Evolutionary conservation across 2,329 filamentous ascomycete species (phyloP).

Genomic region (Trichoderma koningii): DNA sequence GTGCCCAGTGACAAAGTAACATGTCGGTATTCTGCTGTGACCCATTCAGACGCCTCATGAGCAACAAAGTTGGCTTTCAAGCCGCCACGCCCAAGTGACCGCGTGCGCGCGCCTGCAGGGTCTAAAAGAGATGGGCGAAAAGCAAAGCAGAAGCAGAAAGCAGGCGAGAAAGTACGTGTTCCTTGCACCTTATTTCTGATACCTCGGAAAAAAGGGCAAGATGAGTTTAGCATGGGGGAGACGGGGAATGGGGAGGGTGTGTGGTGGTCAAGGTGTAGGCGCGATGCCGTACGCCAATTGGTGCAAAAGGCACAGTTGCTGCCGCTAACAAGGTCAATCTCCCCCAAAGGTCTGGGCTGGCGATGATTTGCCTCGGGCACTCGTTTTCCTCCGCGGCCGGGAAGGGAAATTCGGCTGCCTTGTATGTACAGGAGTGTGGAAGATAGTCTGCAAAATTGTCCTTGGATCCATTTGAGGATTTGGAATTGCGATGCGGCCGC

Average conservation of each 20-base stretch:
- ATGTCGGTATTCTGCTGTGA: too few relatives aligned
- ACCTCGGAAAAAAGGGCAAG: not conserved
- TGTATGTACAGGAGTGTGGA: slow-evolving; percentile 3
- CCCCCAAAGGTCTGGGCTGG: too few relatives aligned
- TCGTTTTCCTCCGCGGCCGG: slow-evolving; percentile 5
- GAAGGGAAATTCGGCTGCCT: slow-evolving; percentile 7
- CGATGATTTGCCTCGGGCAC: not conserved
- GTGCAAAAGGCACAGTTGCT: not conserved
- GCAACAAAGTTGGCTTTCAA: not conserved
- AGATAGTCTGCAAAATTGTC: not conserved
- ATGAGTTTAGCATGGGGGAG: not conserved
- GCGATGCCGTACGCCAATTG: not conserved
- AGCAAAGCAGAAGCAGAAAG: not conserved
- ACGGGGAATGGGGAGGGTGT: not conserved
- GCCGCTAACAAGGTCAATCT: not conserved
- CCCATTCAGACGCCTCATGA: not conserved
- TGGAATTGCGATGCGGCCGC: slow-evolving; percentile 7
- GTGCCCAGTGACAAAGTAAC: too few relatives aligned
- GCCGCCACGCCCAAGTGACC: slow-evolving; percentile 13
- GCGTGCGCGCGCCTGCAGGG: slow-evolving; percentile 11
- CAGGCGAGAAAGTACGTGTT: too few relatives aligned
- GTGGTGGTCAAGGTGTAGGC: not conserved
- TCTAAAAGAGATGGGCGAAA: not conserved
- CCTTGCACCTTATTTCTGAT: not conserved
- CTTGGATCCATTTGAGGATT: not conserved